Evolutionary conservation across 2,329 filamentous ascomycete genomes (phyloP).

Genomic region (Trichoderma sp.): DNA sequence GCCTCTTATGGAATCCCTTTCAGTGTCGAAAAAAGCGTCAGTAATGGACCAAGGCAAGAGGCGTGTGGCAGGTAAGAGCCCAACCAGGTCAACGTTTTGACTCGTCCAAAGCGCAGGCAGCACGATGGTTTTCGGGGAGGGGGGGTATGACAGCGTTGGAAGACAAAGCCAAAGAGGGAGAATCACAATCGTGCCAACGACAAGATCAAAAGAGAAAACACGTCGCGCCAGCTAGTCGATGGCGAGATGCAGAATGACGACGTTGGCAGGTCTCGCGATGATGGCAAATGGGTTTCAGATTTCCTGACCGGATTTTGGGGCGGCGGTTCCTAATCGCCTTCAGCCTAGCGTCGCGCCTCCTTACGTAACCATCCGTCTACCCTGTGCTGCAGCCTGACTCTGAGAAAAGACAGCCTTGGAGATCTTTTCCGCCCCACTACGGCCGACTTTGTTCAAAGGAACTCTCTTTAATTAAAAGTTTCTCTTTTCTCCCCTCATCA

Average conservation of each 20-base stretch:
- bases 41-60: slow-evolving; percentile 31
- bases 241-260: neutral
- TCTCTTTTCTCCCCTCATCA: neutral
- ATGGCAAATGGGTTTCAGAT: slow-evolving; percentile 15
- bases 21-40: slow-evolving; percentile 32
- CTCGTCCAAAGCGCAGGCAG: slow-evolving; percentile 32
- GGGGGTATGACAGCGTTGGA: neutral
- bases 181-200: neutral
- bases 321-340: neutral
- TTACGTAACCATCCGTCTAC: no score
- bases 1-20: slow-evolving; percentile 26
- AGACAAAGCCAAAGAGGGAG: neutral
- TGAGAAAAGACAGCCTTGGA: neutral
- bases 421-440: slow-evolving; percentile 11
- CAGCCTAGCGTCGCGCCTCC: slow-evolving; percentile 6
- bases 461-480: neutral
- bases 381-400: neutral
- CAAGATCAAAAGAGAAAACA: neutral
- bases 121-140: neutral
- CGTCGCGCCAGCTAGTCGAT: neutral
- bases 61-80: slow-evolving; percentile 38
- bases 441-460: neutral
- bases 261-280: neutral
- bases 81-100: slow-evolving; percentile 43
- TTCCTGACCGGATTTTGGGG: neutral